Evolutionary conservation across 768 basidiomycete genomes (phyloP), one percentile per base, ranked within the genome.

Genomic region (Termitomyces sp.): DNA sequence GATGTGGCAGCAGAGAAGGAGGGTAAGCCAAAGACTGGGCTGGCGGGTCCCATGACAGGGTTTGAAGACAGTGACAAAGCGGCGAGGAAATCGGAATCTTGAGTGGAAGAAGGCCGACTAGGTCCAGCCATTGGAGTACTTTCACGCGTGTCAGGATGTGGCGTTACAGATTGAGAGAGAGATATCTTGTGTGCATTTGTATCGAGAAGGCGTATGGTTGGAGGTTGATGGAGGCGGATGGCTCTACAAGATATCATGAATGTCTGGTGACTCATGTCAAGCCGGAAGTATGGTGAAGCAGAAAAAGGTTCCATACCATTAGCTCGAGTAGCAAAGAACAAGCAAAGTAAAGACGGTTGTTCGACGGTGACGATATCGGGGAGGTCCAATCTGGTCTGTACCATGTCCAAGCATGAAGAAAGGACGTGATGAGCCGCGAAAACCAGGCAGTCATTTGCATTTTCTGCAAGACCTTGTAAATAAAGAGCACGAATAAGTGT

Each of bases 21-120:
- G 5, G 90, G 80, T 7, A 82, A 64, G 4, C 90, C 90, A 63
- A 92, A 92, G 40, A 92, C 72, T 14, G 86, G 89, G 57, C 73
- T 74, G 45, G 68, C 58, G 13, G 71, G 66, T 7, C 74, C 62
- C 57, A 85, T 70, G 22, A 86, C 72, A 0, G 88, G 88, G 30
- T 83, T 82, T 8, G 83, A 80, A 18, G 88, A 87, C 36, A 91
- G 77, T 0, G 85, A 78, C 35, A 88, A 78, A 20, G 84, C 68
- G 12, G 87, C 79, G 30, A 89, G 71, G 28, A 84, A 73, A 60
- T 89, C 87, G 20, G 81, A 75, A 57, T 87, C 85, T 18, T 69
- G 52, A 13, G 54, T n/a, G 32, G 53, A 42, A n/a, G 57, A 46
- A 32, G 70, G 65, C 18, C 51, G 54, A 20, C 48, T 49, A n/a